Base-by-base conservation (phyloP, 2,329 filamentous ascomycete species). In the Thermoascus crustaceus region DNA sequence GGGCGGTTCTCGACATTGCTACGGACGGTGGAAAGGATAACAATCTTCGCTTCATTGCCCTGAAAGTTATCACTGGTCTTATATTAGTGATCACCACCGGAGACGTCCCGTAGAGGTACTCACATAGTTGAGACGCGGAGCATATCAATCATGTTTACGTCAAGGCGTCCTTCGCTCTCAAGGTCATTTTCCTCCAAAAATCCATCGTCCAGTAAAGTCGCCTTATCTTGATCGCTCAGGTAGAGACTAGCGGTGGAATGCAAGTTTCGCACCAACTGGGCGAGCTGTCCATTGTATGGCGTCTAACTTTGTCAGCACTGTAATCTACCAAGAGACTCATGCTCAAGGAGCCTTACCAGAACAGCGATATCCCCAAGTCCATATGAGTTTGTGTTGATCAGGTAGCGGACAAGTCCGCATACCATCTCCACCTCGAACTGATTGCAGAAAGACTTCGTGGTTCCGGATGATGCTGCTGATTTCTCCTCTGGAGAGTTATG, bases 31-130 rank as follows among this genome's bases (percentile, higher is more conserved):
- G 75, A 80, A 0, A 84, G 59, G 1, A 85, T 60, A 1, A 85
- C 64, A 10, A 85, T 60, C 29, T 80, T 76, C 8, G 73, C 75
- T 49, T 85, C 80, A 44, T 85, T 79, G 1, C 80, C 81, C 45
- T 85, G 77, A 35, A 82, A 85, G 42, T 83, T 84, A 50, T 82
- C 77, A 0, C 82, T 70, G 0, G 77, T n/a, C n/a, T n/a, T n/a
- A n/a, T n/a, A n/a, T n/a, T 82, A 0, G 76, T 74, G 0, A 78
- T 50, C 11, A 42, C 17, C 1, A 39, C 11, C 9, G 37, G 23
- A 5, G 13, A 40, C 34, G 41, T 29, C 5, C 13, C 30, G 14
- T 32, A 30, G 19, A 26, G 36, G 9, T 32, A 13, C 18, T 16
- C 9, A 23, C 20, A 23, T 33, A 4, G 17, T 23, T 25, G 20